These are phyloP conservation scores for Bruguiera parviflora DNA, from an alignment of 345 rosid species.

Conservation along the genomic window DNA sequence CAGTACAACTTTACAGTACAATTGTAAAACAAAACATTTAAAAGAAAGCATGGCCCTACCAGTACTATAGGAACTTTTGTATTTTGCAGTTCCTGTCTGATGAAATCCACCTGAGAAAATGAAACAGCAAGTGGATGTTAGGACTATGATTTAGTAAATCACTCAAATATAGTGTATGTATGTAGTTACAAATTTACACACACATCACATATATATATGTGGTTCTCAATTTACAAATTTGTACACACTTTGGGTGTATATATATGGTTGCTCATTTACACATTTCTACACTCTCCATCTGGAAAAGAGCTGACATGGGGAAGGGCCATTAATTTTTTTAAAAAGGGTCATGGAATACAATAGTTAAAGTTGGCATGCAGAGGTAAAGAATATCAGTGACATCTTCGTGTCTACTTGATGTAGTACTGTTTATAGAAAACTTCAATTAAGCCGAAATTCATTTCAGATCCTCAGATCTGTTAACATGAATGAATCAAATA, in stretches of 20 bases:
- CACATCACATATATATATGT: too few relatives aligned
- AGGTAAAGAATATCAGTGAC: background rate
- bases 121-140: conserved; percentile 15
- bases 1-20: background rate
- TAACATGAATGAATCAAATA: background rate
- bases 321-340: background rate
- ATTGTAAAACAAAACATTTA: conserved; percentile 1
- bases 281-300: too few relatives aligned
- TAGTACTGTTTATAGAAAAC: background rate
- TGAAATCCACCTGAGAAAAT: conserved; percentile 58
- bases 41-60: conserved; percentile 38
- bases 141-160: background rate
- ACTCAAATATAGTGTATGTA: background rate
- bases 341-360: background rate
- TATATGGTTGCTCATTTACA: background rate
- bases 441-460: background rate
- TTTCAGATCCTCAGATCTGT: background rate
- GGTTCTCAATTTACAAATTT: too few relatives aligned
- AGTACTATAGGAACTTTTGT: conserved; percentile 56
- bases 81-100: conserved; percentile 53
- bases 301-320: background rate
- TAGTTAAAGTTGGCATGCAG: background rate
- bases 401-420: background rate
- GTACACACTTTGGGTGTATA: too few relatives aligned
- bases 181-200: background rate